Conservation (phyloP, 495 filamentous ascomycete genomes). For the Mycothermus thermophilus region DNA sequence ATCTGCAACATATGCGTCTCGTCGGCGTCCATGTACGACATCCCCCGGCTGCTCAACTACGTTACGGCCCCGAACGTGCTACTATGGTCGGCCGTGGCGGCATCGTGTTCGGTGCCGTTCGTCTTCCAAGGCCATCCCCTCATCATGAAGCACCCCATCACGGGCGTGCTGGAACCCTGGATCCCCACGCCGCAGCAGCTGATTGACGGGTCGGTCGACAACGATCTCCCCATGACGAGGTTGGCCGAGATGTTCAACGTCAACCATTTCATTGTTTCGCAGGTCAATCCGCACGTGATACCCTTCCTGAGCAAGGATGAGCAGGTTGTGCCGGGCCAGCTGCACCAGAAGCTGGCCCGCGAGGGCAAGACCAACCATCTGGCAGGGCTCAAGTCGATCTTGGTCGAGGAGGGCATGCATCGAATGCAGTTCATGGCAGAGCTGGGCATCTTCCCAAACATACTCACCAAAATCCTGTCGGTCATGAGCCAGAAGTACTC, state of each 20-base stretch:
- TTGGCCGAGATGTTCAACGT: slow-evolving; percentile 95
- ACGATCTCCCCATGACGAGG: slow-evolving; percentile 83
- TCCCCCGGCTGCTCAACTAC: slow-evolving; percentile 79
- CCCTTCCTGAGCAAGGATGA: slow-evolving; percentile 72
- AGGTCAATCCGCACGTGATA: slow-evolving; percentile 88
- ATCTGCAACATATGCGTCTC: slow-evolving; percentile 92
- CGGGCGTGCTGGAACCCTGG: slow-evolving; percentile 67
- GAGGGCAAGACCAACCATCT: slow-evolving; percentile 42
- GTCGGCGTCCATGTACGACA: slow-evolving; percentile 71
- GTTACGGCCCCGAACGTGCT: slow-evolving; percentile 86
- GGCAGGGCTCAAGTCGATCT: slow-evolving; percentile 44
- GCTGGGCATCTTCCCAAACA: slow-evolving; percentile 67
- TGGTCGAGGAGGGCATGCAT: slow-evolving; percentile 67
- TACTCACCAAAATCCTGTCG: slow-evolving; percentile 62
- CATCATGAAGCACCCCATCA: slow-evolving; percentile 73
- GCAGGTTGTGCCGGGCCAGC: slow-evolving; percentile 30
- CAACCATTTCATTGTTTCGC: slow-evolving; percentile 95
- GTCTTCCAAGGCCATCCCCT: slow-evolving; percentile 64
- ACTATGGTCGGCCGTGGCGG: slow-evolving; percentile 92
- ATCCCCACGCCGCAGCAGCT: slow-evolving; percentile 68
- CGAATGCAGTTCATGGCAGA: slow-evolving; percentile 71
- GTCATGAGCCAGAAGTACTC: slow-evolving; percentile 83
- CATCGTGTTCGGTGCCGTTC: slow-evolving; percentile 87
- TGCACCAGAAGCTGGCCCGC: slow-evolving; percentile 16
- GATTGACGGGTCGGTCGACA: slow-evolving; percentile 91